These are phyloP conservation scores for Pisolithus sp. DNA, from an alignment of 768 basidiomycete species.

Conservation along the genomic window DNA sequence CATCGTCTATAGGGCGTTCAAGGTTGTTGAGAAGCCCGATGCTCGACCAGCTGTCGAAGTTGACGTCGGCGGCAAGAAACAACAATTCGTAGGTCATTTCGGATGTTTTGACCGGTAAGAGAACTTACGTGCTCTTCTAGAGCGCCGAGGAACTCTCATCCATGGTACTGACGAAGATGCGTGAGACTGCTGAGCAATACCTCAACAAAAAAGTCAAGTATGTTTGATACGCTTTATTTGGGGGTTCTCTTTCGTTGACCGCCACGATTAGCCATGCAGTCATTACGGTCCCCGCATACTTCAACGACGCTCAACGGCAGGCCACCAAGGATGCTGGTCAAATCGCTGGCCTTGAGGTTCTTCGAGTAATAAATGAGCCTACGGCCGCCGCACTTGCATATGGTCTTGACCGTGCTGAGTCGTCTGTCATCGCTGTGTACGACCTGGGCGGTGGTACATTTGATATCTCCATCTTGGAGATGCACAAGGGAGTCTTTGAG, in stretches of 20 bases:
- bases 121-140: constrained; percentile 35
- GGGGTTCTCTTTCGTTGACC: neutral
- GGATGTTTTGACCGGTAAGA: neutral
- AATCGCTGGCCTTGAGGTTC: constrained; percentile 94
- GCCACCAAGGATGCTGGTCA: constrained; percentile 97
- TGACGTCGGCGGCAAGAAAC: constrained; percentile 78
- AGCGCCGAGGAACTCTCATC: constrained; percentile 82
- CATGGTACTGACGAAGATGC: constrained; percentile 89
- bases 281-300: constrained; percentile 95
- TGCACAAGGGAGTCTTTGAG: constrained; percentile 99
- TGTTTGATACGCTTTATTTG: constrained; percentile 26
- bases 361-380: constrained; percentile 98
- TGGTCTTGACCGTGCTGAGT: constrained; percentile 78
- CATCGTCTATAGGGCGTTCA: constrained; percentile 61
- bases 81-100: constrained; percentile 59
- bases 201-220: constrained; percentile 92
- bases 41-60: constrained; percentile 79
- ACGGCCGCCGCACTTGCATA: constrained; percentile 98
- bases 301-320: constrained; percentile 99
- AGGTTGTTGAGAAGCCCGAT: constrained; percentile 63
- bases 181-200: constrained; percentile 90
- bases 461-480: constrained; percentile 98
- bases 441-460: constrained; percentile 98
- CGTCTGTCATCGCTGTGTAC: constrained; percentile 94
- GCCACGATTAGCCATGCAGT: constrained; percentile 61